Evolutionary conservation across 208 protist species (phyloP).

Genomic region (Balamuthia mandrillaris): DNA sequence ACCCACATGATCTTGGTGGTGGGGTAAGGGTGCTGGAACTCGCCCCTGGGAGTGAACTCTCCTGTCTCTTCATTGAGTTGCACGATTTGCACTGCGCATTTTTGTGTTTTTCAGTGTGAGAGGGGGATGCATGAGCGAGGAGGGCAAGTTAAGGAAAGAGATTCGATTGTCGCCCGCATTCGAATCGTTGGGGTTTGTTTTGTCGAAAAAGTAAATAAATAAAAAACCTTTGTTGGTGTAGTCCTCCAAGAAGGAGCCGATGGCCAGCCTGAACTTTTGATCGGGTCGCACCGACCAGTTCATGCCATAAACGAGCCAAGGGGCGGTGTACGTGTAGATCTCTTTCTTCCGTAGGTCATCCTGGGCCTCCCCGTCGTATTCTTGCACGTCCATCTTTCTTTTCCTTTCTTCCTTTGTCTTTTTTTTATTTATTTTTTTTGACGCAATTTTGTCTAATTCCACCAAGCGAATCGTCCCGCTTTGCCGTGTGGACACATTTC

Average conservation of each 20-base stretch:
- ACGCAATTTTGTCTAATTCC: too few species aligned
- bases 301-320: conserved; percentile 91
- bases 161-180: neutral
- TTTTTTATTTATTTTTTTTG: too few species aligned
- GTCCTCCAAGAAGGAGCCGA: conserved; percentile 93
- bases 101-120: neutral
- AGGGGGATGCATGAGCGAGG: neutral
- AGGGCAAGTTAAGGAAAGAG: neutral
- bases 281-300: conserved; percentile 80
- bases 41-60: conserved; percentile 57
- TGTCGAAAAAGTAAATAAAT: conserved; percentile 34
- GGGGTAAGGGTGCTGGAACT: conserved; percentile 70
- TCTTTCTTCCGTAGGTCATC: conserved; percentile 46
- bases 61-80: conserved; percentile 70
- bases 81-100: conserved; percentile 55
- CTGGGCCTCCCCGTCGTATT: neutral
- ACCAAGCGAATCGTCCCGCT: too few species aligned
- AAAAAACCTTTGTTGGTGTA: conserved; percentile 92
- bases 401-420: neutral
- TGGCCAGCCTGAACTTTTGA: conserved; percentile 82
- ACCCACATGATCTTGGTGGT: conserved; percentile 93
- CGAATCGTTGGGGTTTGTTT: neutral
- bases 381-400: neutral
- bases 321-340: conserved; percentile 85
- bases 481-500: too few species aligned